phyloP scores from a whole-genome alignment of 192 early-diverging fungal species.

The Podila minutissima region DNA sequence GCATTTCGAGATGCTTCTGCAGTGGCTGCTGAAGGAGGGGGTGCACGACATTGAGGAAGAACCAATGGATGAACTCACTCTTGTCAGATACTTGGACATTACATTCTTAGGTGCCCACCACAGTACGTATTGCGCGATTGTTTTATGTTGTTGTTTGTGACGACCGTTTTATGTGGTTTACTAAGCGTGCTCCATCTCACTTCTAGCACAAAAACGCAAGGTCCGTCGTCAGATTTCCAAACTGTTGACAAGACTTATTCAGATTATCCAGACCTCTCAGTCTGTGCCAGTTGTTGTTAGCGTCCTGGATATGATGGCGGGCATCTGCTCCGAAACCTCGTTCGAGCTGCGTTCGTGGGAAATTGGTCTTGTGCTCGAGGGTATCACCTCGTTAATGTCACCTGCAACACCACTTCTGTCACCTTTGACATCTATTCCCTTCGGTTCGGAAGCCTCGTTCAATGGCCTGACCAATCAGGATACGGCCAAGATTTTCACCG shows the following conservation, averaged over 20 bases:
- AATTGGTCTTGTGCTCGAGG: conserved; percentile 47
- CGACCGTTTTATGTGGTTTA: not conserved
- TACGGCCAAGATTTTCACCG: conserved; percentile 57
- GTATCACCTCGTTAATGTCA: conserved; percentile 49
- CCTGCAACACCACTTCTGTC: conserved; percentile 51
- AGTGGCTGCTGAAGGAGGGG: conserved; percentile 42
- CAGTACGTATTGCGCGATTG: conserved; percentile 13
- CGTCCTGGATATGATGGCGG: conserved; percentile 45
- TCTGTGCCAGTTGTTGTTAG: conserved; percentile 43
- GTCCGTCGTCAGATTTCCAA: conserved; percentile 49
- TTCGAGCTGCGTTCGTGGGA: conserved; percentile 38
- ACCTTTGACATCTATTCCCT: conserved; percentile 29
- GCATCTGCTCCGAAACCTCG: conserved; percentile 41
- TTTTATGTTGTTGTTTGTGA: not conserved
- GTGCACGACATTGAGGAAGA: not conserved
- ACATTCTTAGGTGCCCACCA: conserved; percentile 33
- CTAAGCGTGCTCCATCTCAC: too few species aligned
- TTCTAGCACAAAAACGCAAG: conserved; percentile 50
- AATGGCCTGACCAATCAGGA: conserved; percentile 33
- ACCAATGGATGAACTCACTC: conserved; percentile 10
- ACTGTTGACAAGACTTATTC: conserved; percentile 46
- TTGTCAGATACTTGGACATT: conserved; percentile 27
- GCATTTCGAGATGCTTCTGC: conserved; percentile 20
- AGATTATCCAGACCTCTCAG: conserved; percentile 50
- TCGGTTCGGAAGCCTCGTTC: conserved; percentile 3